phyloP scores from a whole-genome alignment of 2,329 filamentous ascomycete genomes.

The Epichloe sylvatica region DNA sequence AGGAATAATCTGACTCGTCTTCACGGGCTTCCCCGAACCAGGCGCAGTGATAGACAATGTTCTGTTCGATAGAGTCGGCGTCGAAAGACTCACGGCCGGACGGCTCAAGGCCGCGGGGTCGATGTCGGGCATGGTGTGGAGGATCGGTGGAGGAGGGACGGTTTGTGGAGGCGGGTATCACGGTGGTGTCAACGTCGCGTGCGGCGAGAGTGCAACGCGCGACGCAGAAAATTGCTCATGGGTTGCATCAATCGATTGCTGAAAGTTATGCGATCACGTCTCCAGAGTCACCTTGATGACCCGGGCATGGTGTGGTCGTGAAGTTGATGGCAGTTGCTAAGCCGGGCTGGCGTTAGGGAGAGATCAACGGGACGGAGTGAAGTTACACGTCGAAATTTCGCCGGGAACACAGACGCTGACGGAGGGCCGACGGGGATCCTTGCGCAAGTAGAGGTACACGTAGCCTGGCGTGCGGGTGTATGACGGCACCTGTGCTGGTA shows the following conservation, averaged over 20 bases:
- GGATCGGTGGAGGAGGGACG: slow-evolving; percentile 14
- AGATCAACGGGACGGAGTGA: slow-evolving; percentile 19
- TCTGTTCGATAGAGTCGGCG: slow-evolving; percentile 44
- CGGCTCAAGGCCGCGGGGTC: slow-evolving; percentile 56
- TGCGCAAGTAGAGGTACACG: neutral
- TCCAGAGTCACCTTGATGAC: slow-evolving; percentile 29
- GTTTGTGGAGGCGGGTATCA: slow-evolving; percentile 5
- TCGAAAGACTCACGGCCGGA: slow-evolving; percentile 42
- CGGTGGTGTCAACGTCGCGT: slow-evolving; percentile 26
- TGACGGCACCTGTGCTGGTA: slow-evolving; percentile 8
- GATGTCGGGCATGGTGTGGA: slow-evolving; percentile 48
- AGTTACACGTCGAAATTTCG: slow-evolving; percentile 16
- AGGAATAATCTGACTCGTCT: slow-evolving; percentile 49
- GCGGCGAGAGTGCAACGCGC: slow-evolving; percentile 32
- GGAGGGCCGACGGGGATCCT: neutral
- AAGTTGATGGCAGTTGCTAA: slow-evolving; percentile 25
- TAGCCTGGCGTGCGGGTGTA: no score
- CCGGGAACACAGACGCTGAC: slow-evolving; percentile 13
- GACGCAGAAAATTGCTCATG: slow-evolving; percentile 28
- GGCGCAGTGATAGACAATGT: slow-evolving; percentile 40
- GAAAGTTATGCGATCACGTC: slow-evolving; percentile 28
- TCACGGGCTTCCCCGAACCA: slow-evolving; percentile 36
- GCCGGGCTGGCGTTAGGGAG: slow-evolving; percentile 14
- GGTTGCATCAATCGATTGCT: slow-evolving; percentile 26
- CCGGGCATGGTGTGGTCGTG: slow-evolving; percentile 25